Evolutionary conservation across 2,329 filamentous ascomycete species (phyloP).

Genomic region (Alternaria solani): DNA sequence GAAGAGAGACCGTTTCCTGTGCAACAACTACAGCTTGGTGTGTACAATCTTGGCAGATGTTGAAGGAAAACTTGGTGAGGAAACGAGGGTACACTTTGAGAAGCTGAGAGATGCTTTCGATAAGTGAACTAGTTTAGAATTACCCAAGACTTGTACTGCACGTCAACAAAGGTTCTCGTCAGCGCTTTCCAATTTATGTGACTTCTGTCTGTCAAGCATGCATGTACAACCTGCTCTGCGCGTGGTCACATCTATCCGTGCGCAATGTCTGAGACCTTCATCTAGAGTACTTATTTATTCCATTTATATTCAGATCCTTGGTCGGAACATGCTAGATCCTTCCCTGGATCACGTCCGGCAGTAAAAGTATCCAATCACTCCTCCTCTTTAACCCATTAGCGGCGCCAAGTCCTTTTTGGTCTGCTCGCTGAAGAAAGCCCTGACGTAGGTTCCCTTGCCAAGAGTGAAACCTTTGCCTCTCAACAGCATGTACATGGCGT

Average conservation of each 20-base stretch:
- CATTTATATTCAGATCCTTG: background rate
- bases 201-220: background rate
- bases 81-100: constrained; percentile 80
- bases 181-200: background rate
- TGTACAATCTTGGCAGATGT: constrained; percentile 83
- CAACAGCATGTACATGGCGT: constrained; percentile 35
- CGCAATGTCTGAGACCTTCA: background rate
- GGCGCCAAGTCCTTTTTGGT: constrained; percentile 29
- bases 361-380: background rate
- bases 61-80: constrained; percentile 74
- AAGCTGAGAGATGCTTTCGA: constrained; percentile 58
- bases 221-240: background rate
- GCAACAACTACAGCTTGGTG: constrained; percentile 96
- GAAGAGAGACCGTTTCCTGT: constrained; percentile 86
- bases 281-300: background rate
- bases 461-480: constrained; percentile 29
- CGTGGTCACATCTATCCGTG: background rate
- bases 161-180: background rate
- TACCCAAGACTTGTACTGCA: background rate
- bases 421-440: constrained; percentile 28
- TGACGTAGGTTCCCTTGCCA: constrained; percentile 27
- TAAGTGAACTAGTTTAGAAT: constrained; percentile 21
- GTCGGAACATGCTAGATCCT: background rate
- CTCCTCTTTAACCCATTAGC: constrained; percentile 20
- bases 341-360: background rate